Base-by-base conservation (phyloP, 2,329 filamentous ascomycete genomes). In the Paraphoma sp. region DNA sequence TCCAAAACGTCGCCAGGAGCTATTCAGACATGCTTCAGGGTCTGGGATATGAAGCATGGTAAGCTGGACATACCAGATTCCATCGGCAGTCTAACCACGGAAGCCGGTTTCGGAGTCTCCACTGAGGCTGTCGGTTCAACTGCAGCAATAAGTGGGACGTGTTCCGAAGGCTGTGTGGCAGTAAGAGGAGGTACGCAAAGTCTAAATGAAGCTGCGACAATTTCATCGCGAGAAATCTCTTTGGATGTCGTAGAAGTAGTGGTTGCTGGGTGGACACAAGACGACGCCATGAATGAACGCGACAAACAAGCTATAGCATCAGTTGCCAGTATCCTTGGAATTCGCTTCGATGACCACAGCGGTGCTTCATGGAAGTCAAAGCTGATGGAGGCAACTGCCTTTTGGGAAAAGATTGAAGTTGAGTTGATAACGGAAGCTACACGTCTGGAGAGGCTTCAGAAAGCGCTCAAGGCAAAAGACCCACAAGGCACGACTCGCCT, bases 231-330 rank as follows among this genome's bases (percentile, higher is more conserved):
- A 45, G 47, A 54, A 6, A 52, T 68, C 5, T 63, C 70, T 10
- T 23, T 23, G 1, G 51, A 56, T 3, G 66, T 74, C 4, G 53
- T 57, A 6, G 69, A 74, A 40, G 64, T 70, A 8, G 62, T 67
- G 47, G 51, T 74, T 3, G 61, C 69, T 14, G 69, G 70, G 1
- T 73, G 63, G 59, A 42, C 71, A 3, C 57, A 68, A 43, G 61
- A 66, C 17, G 54, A 60, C 1, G 51, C 51, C 1, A 46, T 68
- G 8, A 17, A 51, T 3, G 49, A 52, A 5, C 38, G 10, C 11
- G 63, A 67, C 44, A 66, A 62, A 36, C 18, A 30, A 6, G 59
- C 64, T 2, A 58, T 74, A 5, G 54, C 51, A 16, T 52, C 57
- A 12, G 29, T 75, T n/a, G 67, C 69, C 11, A 30, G 18, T 1